Evolutionary conservation across 2,329 filamentous ascomycete species (phyloP).

Genomic region (Calonectria fujianensis): DNA sequence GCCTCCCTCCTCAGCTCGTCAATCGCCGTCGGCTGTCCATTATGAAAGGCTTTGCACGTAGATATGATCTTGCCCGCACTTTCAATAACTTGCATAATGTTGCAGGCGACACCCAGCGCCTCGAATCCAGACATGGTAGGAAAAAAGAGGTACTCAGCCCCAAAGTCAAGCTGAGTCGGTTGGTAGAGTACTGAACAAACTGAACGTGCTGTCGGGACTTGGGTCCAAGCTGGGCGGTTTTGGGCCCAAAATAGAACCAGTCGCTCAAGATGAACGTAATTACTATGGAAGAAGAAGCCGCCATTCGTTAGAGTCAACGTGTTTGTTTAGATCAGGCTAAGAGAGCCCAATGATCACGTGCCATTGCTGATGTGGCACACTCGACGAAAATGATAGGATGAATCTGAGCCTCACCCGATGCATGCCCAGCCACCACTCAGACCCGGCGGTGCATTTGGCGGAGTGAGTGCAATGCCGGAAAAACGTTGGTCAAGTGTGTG

Average conservation of each 20-base stretch:
- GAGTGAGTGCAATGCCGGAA: not conserved
- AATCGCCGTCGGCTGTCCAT: not conserved
- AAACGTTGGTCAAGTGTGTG: not conserved
- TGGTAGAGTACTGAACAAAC: not conserved
- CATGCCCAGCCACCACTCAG: not conserved
- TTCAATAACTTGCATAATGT: not conserved
- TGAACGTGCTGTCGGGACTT: not conserved
- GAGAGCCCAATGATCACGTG: not conserved
- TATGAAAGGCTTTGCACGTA: not conserved
- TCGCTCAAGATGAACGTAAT: not conserved
- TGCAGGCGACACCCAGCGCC: not conserved
- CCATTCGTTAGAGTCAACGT: not conserved
- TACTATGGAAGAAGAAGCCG: not conserved
- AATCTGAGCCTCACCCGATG: not conserved
- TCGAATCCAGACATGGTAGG: not conserved
- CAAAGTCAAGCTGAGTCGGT: not conserved
- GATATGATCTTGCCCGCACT: not conserved
- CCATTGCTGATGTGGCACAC: not conserved
- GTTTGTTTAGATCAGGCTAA: not conserved
- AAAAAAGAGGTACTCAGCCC: not conserved
- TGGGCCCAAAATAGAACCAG: not conserved
- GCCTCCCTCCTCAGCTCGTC: not conserved
- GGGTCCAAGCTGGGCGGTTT: not conserved
- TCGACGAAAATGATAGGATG: not conserved
- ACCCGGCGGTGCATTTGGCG: not conserved